Base-by-base conservation (phyloP, 2,329 filamentous ascomycete genomes). In the Teratosphaeria epicoccoides region DNA sequence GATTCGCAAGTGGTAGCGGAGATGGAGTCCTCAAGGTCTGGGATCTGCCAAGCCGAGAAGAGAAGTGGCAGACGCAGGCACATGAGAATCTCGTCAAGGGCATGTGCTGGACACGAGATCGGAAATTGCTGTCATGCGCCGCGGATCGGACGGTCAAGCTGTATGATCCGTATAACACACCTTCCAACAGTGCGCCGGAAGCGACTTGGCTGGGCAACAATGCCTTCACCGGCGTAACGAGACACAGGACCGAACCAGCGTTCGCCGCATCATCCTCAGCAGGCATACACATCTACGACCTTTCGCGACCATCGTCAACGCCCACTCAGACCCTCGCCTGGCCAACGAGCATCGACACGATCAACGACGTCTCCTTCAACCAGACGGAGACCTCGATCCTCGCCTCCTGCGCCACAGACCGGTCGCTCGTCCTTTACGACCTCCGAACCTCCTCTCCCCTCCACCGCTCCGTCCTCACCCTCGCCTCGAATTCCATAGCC, bases 21-120 rank as follows among this genome's bases (percentile, higher is more conserved):
- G 93, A 98, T 69, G 91, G 93, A 58, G 82, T 96, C 9, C 81
- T 98, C 52, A 98, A 98, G 71, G 85, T 93, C 28, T 95, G 89
- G 89, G 85, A 94, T 69, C 73, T 93, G 60, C 80, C 83, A 7
- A 84, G 76, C 55, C 75, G 81, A 52, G 82, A 85, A 24, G 85
- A 93, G 66, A 77, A 84, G 46, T 91, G 87, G 84, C 78, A 87
- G 61, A 79, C 80, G 2, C 82, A 85, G 57, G 91, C 89, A 23
- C 94, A 98, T 67, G 87, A 95, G 61, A 95, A 95, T 61, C 84
- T 96, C 44, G 88, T 97, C 60, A 95, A 95, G 74, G 87, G 86
- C 12, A 77, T 96, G 66, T 85, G 84, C 61, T 98, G 91, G 86
- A 95, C 89, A 2, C 79, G 81, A 44, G 88, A 95, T 61, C 80